Evolutionary conservation across 495 filamentous ascomycete species (phyloP), one percentile per base, ranked within the genome.

Genomic region (Hypoxylon lienhwacheense): DNA sequence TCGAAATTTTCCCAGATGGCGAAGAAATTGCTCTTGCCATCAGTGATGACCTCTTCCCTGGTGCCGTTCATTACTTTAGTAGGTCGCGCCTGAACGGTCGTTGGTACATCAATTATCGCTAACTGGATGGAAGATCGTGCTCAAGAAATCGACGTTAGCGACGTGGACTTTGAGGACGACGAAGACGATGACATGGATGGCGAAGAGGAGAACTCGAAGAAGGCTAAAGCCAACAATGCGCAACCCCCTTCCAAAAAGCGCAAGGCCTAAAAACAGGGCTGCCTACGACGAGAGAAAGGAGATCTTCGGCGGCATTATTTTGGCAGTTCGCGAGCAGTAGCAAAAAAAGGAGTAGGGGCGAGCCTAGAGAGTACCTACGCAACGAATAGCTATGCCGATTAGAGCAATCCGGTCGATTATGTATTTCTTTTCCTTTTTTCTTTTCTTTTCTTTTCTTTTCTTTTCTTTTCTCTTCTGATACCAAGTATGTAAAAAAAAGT

Each of bases 1-100:
- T 84, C 12, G 90, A 96, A 69, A 84, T 92, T 47, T 95, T 90
- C 76, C 85, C 85, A 1, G 78, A 78, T 17, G 92, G 89, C 3
- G 89, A 93, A 45, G 84, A 89, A 51, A 56, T 96, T 11, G 91
- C 91, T 14, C 76, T 91, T 47, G 73, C 84, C 20, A 72, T 96
- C 56, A 82, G 87, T 15, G 91, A 96, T 54, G 91, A 96, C 53
- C 74, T 96, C 37, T 97, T 85, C 84, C 86, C 89, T 19, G 80
- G 83, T 43, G 92, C 92, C 19, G 80, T 95, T 64, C 91, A 89
- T 66, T 91, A 91, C 68, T 97, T 91, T 69, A 87, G 90, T 96
- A 73, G 69, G 88, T 83, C 22, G 7, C 2, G 12, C 40, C 60
- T 12, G 21, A 31, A 34, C 34, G 20, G 25, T 17, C 10, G 26